phyloP scores from a whole-genome alignment of 306 rosid species.

The Prunus mume region DNA sequence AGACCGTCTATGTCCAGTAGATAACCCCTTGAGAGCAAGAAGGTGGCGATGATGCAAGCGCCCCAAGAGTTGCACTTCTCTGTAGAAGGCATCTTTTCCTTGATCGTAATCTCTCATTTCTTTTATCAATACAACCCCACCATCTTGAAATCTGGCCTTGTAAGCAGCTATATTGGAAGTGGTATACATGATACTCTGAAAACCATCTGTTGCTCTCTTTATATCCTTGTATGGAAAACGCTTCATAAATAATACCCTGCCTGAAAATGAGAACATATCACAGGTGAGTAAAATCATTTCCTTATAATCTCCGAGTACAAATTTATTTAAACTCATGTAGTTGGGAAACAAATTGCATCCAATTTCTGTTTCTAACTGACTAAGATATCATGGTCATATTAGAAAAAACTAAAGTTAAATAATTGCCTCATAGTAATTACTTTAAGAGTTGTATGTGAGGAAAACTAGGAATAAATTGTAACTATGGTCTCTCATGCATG shows the following conservation, averaged over 20 bases:
- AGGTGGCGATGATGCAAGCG: slow-evolving; percentile 93
- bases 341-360: not conserved
- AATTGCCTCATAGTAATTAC: not conserved
- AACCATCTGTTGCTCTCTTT: slow-evolving; percentile 73
- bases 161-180: slow-evolving; percentile 62
- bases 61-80: slow-evolving; percentile 73
- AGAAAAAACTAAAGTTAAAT: not conserved
- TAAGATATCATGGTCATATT: not conserved
- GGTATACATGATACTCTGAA: slow-evolving; percentile 55
- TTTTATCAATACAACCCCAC: slow-evolving; percentile 64
- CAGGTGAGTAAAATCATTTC: not conserved
- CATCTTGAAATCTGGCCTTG: slow-evolving; percentile 63
- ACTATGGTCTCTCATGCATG: not conserved
- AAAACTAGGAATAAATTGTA: not conserved
- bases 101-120: slow-evolving; percentile 53
- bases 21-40: slow-evolving; percentile 78
- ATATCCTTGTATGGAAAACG: slow-evolving; percentile 62
- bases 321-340: not conserved
- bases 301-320: not conserved
- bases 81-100: slow-evolving; percentile 46
- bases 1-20: slow-evolving; percentile 63
- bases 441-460: not conserved
- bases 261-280: slow-evolving; percentile 41
- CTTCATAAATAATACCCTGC: slow-evolving; percentile 53
- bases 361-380: not conserved